phyloP scores from a whole-genome alignment of 1,284 basidiomycete genomes.

The Anthracocystis setariae region DNA sequence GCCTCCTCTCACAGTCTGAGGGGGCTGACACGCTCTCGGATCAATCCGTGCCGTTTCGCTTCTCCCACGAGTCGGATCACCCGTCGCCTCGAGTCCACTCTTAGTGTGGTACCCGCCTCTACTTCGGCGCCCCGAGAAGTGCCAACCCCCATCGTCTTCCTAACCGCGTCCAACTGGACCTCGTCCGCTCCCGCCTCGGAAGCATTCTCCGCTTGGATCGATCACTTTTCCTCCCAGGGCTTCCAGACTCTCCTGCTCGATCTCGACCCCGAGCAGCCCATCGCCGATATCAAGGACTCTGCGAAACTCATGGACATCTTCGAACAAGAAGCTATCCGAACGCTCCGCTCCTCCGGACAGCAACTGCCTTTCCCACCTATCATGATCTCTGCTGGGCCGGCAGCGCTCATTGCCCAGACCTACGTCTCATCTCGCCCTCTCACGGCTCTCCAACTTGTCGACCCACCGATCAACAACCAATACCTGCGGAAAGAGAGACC shows the following conservation, averaged over 20 bases:
- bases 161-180: constrained; percentile 57
- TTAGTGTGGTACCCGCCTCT: constrained; percentile 20
- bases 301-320: constrained; percentile 37
- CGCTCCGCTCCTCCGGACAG: constrained; percentile 28
- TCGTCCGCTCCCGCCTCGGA: constrained; percentile 19
- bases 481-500: constrained; percentile 30
- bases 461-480: constrained; percentile 56
- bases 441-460: constrained; percentile 55
- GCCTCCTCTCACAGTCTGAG: constrained; percentile 12
- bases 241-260: constrained; percentile 54
- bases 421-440: constrained; percentile 63
- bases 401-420: constrained; percentile 52
- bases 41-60: background rate
- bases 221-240: constrained; percentile 40
- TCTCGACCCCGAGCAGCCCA: constrained; percentile 46
- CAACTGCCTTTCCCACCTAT: constrained; percentile 58
- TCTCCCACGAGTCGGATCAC: constrained; percentile 7
- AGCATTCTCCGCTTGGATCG: constrained; percentile 30
- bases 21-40: background rate
- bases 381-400: constrained; percentile 46
- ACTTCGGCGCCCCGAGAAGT: constrained; percentile 47
- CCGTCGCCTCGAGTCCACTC: constrained; percentile 31
- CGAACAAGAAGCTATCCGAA: constrained; percentile 43
- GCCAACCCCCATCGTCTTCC: constrained; percentile 61
- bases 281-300: constrained; percentile 25